Evolutionary conservation across 345 rosid species (phyloP).

Genomic region (Hibiscus trionum): DNA sequence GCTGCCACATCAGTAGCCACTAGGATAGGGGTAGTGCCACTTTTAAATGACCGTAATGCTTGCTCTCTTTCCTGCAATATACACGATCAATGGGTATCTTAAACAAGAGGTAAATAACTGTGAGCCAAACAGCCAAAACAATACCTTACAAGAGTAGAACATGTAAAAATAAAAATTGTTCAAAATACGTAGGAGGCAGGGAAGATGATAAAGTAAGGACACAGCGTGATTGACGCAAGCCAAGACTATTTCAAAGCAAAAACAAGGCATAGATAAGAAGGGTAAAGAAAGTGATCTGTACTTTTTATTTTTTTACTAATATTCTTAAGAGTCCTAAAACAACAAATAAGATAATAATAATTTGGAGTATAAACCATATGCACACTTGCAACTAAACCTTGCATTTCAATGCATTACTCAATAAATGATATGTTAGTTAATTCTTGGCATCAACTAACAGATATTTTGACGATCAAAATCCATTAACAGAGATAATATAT

Average conservation of each 20-base stretch:
- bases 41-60: background rate
- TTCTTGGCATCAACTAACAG: background rate
- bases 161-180: background rate
- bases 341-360: background rate
- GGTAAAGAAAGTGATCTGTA: background rate
- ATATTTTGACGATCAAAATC: background rate
- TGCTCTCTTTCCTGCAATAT: background rate
- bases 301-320: background rate
- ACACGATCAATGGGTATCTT: background rate
- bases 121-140: background rate
- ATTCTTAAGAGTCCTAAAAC: background rate
- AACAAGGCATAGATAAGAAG: background rate
- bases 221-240: background rate
- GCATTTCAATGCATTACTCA: background rate
- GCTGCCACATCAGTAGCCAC: background rate
- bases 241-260: background rate
- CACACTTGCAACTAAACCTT: background rate
- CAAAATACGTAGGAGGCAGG: background rate
- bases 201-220: background rate
- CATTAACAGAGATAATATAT: background rate
- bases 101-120: background rate
- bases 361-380: background rate
- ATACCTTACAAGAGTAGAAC: background rate
- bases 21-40: background rate
- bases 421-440: background rate